Conservation (phyloP, 805 yeast genomes). For the Metschnikowia lochheadii region DNA sequence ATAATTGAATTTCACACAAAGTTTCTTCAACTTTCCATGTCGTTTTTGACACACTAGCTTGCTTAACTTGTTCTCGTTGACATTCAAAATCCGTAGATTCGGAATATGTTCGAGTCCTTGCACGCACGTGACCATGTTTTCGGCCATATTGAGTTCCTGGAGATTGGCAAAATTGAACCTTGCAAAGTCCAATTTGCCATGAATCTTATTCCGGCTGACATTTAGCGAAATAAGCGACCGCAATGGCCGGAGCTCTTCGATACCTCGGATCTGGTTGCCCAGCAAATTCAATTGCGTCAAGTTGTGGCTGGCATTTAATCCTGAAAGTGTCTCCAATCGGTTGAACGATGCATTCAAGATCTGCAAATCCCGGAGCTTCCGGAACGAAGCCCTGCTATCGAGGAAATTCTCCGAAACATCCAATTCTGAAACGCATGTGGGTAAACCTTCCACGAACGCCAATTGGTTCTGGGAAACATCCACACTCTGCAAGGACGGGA, state of each 20-base stretch:
- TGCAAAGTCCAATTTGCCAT: conserved; percentile 36
- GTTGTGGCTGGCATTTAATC: conserved; percentile 37
- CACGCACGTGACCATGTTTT: conserved; percentile 35
- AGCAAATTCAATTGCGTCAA: conserved; percentile 38
- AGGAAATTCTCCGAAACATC: conserved; percentile 37
- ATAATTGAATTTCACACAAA: conserved; percentile 36
- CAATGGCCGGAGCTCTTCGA: conserved; percentile 36
- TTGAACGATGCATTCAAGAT: conserved; percentile 39
- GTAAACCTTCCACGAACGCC: conserved; percentile 44
- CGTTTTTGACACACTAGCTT: conserved; percentile 18
- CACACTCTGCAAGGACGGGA: conserved; percentile 40
- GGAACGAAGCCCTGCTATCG: conserved; percentile 40
- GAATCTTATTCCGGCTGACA: conserved; percentile 38
- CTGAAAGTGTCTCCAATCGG: conserved; percentile 30
- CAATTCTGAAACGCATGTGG: conserved; percentile 34
- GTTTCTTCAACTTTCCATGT: conserved; percentile 33
- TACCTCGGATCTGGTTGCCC: conserved; percentile 31
- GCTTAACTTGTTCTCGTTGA: conserved; percentile 38
- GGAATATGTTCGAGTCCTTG: conserved; percentile 34
- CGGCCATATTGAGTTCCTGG: conserved; percentile 42
- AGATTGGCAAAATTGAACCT: conserved; percentile 33
- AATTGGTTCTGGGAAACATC: conserved; percentile 43
- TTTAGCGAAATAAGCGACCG: conserved; percentile 40
- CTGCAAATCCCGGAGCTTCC: conserved; percentile 39
- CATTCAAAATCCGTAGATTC: conserved; percentile 36